Percentiles rank a stretch among this genome's conserved stretches.
These are phyloP conservation scores for Calonectria ilicicola DNA, from an alignment of 2,329 filamentous ascomycete species.

Conservation along the genomic window DNA sequence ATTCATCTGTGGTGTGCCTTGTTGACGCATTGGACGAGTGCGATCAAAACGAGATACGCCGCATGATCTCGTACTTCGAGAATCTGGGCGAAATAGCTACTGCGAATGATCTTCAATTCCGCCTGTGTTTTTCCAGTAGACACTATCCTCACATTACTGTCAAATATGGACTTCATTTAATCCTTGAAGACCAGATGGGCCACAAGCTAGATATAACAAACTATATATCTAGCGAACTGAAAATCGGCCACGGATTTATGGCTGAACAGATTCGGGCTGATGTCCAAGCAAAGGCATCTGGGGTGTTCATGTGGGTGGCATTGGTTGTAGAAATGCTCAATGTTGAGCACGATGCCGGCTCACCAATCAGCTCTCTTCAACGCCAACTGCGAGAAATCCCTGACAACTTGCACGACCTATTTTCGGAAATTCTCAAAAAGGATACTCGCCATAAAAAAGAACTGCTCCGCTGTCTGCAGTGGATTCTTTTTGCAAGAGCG, in stretches of 20 bases:
- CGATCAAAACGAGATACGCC: background rate
- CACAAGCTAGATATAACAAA: background rate
- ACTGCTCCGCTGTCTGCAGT: background rate
- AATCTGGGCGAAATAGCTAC: background rate
- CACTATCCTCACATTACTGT: background rate
- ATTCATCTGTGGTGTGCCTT: background rate
- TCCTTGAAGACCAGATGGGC: background rate
- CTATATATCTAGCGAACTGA: background rate
- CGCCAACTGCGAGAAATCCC: background rate
- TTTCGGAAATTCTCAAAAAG: background rate
- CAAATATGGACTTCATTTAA: background rate
- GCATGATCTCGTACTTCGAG: background rate
- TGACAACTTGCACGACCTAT: background rate
- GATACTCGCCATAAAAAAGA: background rate
- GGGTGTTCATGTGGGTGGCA: conserved; percentile 40
- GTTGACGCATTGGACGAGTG: background rate
- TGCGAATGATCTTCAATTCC: background rate
- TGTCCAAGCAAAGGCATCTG: background rate
- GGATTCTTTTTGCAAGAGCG: background rate
- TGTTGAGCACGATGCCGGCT: background rate
- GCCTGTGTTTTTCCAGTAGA: background rate
- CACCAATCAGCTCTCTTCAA: background rate
- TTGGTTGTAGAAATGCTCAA: conserved; percentile 45
- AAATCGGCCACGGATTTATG: background rate
- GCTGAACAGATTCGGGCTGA: background rate